Evolutionary conservation across 2,329 filamentous ascomycete species (phyloP).

Genomic region (Xylariaceae sp.): DNA sequence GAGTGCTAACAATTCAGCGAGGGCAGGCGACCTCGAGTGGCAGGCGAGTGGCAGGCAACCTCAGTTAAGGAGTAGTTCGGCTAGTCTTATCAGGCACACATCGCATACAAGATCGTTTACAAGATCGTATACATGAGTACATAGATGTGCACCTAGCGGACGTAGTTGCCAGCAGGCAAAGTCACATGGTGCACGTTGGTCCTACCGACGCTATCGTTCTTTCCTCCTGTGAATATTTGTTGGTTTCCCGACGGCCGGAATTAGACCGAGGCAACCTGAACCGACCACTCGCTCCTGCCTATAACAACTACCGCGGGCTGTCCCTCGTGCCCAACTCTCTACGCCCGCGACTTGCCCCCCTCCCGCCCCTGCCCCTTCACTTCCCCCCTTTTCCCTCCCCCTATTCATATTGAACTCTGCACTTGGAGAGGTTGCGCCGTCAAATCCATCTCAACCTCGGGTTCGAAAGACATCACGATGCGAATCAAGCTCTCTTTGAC

Average conservation of each 20-base stretch:
- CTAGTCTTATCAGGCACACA: too few relatives aligned
- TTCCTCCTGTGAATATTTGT: not conserved
- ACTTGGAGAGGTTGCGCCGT: not conserved
- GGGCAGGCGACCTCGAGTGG: too few relatives aligned
- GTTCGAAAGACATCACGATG: constrained; percentile 7
- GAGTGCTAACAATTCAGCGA: too few relatives aligned
- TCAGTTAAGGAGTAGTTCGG: too few relatives aligned
- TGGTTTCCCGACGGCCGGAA: not conserved
- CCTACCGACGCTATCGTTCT: not conserved
- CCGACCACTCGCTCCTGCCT: not conserved
- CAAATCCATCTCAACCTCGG: not conserved
- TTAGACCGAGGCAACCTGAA: not conserved
- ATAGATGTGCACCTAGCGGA: not conserved
- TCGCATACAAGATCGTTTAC: too few relatives aligned
- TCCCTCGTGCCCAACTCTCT: not conserved
- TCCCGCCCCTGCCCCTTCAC: too few relatives aligned
- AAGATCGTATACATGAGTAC: too few relatives aligned
- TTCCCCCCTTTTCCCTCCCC: not conserved
- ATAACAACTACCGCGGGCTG: too few relatives aligned
- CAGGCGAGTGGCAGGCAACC: too few relatives aligned
- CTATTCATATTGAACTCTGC: not conserved
- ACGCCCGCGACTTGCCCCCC: too few relatives aligned
- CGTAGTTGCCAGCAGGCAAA: not conserved
- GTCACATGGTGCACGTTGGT: not conserved
- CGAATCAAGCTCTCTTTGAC: not conserved